These are phyloP conservation scores for Paradendryphiella salina DNA, from an alignment of 2,329 filamentous ascomycete species.

Conservation along the genomic window DNA sequence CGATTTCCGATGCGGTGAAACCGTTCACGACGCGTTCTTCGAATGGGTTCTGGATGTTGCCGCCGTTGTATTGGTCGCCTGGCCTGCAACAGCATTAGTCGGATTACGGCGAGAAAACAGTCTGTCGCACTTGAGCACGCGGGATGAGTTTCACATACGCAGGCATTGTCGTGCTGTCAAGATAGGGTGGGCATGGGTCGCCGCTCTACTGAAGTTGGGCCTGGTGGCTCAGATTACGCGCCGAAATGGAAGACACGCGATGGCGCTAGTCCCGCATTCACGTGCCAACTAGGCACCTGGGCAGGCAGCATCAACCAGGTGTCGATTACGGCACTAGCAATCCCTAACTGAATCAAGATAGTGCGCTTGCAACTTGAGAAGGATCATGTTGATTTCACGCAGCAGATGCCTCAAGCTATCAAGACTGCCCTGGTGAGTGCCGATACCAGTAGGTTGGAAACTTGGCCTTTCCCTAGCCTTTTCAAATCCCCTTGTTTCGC, in stretches of 20 bases:
- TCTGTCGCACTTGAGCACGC: background rate
- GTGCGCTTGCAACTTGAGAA: background rate
- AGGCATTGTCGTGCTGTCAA: slow-evolving; percentile 39
- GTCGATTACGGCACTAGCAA: slow-evolving; percentile 10
- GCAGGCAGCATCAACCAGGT: background rate
- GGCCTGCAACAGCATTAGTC: slow-evolving; percentile 36
- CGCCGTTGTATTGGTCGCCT: slow-evolving; percentile 45
- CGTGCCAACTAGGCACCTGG: slow-evolving; percentile 12
- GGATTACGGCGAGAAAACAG: background rate
- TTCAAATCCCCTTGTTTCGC: background rate
- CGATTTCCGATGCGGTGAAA: slow-evolving; percentile 89
- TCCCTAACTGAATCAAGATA: slow-evolving; percentile 4
- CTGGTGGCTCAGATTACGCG: slow-evolving; percentile 41
- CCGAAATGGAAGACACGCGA: slow-evolving; percentile 28
- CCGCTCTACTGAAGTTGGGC: slow-evolving; percentile 27
- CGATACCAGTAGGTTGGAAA: too few relatives aligned
- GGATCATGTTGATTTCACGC: background rate
- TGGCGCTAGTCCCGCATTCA: slow-evolving; percentile 22
- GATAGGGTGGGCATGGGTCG: slow-evolving; percentile 30
- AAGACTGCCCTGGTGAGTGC: background rate
- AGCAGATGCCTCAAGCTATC: background rate
- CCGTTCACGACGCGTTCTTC: slow-evolving; percentile 74
- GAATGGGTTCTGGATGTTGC: slow-evolving; percentile 71
- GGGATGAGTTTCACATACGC: slow-evolving; percentile 31
- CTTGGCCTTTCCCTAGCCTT: background rate